Percentiles rank a stretch among this genome's conserved stretches.
These are phyloP conservation scores for Borealophlyctis nickersoniae DNA, from an alignment of 192 early-diverging fungal species.

Conservation along the genomic window DNA sequence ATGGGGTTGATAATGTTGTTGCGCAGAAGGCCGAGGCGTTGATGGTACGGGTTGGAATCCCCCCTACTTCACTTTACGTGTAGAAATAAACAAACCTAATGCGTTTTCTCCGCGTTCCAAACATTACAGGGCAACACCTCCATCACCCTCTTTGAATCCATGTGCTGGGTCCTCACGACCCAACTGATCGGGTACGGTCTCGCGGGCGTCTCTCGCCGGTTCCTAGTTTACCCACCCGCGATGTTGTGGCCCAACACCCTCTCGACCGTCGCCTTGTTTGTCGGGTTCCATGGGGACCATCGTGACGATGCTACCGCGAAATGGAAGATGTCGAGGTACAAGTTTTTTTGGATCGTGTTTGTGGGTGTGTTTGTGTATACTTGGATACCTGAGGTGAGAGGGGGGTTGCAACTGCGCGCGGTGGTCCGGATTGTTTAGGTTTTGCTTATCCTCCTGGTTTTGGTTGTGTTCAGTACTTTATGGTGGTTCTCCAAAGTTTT, in stretches of 20 bases:
- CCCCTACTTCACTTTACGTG: no score
- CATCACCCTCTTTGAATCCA: slow-evolving; percentile 26
- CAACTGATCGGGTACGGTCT: slow-evolving; percentile 66
- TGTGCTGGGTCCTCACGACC: slow-evolving; percentile 60
- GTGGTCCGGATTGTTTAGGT: background rate
- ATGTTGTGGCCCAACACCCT: slow-evolving; percentile 89
- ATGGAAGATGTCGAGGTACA: slow-evolving; percentile 45
- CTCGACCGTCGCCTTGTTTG: slow-evolving; percentile 66
- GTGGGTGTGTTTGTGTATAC: slow-evolving; percentile 46
- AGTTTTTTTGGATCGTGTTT: slow-evolving; percentile 59
- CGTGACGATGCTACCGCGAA: background rate
- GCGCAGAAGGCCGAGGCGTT: slow-evolving; percentile 15
- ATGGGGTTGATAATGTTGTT: slow-evolving; percentile 33
- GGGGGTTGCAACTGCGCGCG: background rate
- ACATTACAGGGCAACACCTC: slow-evolving; percentile 14
- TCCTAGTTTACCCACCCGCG: slow-evolving; percentile 77
- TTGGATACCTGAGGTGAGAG: slow-evolving; percentile 43
- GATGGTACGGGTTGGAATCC: slow-evolving; percentile 14
- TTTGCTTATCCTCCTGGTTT: slow-evolving; percentile 43
- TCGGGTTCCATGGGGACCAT: background rate
- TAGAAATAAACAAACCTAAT: no score
- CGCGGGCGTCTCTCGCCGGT: slow-evolving; percentile 70
- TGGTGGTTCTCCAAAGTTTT: background rate
- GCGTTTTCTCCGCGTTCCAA: slow-evolving; percentile 16
- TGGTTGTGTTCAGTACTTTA: slow-evolving; percentile 37